Base-by-base conservation (phyloP, 2,329 filamentous ascomycete species). In the Fusarium sp. region DNA sequence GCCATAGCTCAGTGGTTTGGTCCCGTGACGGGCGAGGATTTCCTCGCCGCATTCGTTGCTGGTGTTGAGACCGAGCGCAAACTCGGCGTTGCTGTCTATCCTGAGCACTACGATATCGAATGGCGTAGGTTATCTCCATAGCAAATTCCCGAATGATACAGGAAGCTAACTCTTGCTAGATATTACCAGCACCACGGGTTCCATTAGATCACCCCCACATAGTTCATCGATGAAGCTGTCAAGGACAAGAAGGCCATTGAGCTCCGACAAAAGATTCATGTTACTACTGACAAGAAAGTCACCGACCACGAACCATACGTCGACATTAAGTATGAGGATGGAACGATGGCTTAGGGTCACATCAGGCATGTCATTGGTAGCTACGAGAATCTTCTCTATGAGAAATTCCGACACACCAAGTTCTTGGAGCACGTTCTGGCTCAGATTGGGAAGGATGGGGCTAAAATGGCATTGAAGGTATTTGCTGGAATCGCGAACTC, bases 21-120 rank as follows among this genome's bases (percentile, higher is more conserved):
- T 3, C 44, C 45, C 11, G 47, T 56, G 0, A 24, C 36, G 7
- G 53, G 53, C 9, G 6, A 53, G 6, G 47, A 53, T 1, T 53
- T 56, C 15, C 23, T 56, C 7, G 8, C 53, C 4, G 53, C 53
- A 19, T 56, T 56, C 11, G n/a, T 53, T 15, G 47, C 46, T 6
- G 36, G 46, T 3, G 26, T 52, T 21, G 53, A 56, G 24, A 20
- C 53, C 2, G 46, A 56, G 26, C 52, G 53, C 26, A 56, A 56
- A 9, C 38, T 56, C 15, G 46, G 53, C 5, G 21, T 56, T 28
- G 15, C 53, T 17, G 46, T 53, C 10, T 56, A 53, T 1, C 53
- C 47, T 1, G 47, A 56, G 15, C 53, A 56, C 20, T 56, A 43
- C 8, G 52, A 43, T 10, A 19, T 56, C 21, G 53, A 47, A 7